phyloP scores from a whole-genome alignment of 768 basidiomycete species.

The Cubamyces lactineus region DNA sequence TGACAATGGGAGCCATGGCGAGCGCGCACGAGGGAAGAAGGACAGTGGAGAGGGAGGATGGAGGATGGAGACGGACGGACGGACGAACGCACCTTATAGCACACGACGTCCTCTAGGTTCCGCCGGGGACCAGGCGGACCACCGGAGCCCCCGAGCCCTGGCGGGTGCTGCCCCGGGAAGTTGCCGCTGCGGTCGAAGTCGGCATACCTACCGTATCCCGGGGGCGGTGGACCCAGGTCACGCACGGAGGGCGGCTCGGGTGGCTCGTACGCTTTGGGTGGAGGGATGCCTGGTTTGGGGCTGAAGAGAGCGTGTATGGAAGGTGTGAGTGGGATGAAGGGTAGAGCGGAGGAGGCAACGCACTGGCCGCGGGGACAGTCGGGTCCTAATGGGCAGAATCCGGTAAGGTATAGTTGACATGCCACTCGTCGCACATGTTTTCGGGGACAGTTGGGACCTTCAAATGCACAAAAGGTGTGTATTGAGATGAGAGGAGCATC shows the following conservation, averaged over 20 bases:
- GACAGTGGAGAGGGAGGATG: too few species aligned
- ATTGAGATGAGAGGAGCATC: too few species aligned
- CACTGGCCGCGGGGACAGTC: constrained; percentile 91
- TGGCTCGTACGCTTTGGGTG: constrained; percentile 74
- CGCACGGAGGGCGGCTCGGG: constrained; percentile 75
- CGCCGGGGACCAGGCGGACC: constrained; percentile 52
- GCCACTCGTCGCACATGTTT: constrained; percentile 92
- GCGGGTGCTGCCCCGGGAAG: constrained; percentile 27
- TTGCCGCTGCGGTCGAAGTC: constrained; percentile 65
- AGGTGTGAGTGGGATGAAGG: constrained; percentile 1
- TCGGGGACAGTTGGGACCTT: constrained; percentile 85
- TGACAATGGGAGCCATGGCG: too few species aligned
- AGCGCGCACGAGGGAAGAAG: neutral
- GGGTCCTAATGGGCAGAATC: constrained; percentile 89
- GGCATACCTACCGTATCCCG: constrained; percentile 84
- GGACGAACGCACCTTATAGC: constrained; percentile 70
- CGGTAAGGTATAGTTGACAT: constrained; percentile 89
- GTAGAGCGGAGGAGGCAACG: constrained; percentile 38
- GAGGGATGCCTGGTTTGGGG: constrained; percentile 76
- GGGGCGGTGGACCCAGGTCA: constrained; percentile 88
- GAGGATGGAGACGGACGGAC: constrained; percentile 3
- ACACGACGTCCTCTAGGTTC: constrained; percentile 82
- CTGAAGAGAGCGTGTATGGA: constrained; percentile 43
- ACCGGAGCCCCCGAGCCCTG: constrained; percentile 37
- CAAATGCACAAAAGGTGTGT: neutral